These are phyloP conservation scores for Capsicum pubescens DNA, from an alignment of 257 asterid genomes.

Conservation along the genomic window DNA sequence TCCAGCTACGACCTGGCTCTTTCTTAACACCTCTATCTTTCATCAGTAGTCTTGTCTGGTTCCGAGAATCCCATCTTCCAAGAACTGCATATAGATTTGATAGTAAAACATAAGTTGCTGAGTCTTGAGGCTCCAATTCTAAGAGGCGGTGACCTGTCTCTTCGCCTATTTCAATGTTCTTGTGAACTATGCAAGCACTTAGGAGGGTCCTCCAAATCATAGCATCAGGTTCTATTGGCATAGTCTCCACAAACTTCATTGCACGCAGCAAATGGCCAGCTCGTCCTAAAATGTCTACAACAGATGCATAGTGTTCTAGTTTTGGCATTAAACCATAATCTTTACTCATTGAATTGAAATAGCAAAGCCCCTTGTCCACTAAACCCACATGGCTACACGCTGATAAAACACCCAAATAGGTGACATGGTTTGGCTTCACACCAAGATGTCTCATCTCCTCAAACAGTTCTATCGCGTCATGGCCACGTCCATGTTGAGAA, in stretches of 20 bases:
- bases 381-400: slow-evolving; percentile 93
- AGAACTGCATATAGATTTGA: slow-evolving; percentile 84
- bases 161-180: slow-evolving; percentile 73
- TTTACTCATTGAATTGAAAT: slow-evolving; percentile 72
- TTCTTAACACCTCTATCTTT: slow-evolving; percentile 77
- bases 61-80: slow-evolving; percentile 71
- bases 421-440: slow-evolving; percentile 67
- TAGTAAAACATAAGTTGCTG: slow-evolving; percentile 81
- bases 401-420: slow-evolving; percentile 78
- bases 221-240: slow-evolving; percentile 82
- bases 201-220: slow-evolving; percentile 96
- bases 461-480: slow-evolving; percentile 70
- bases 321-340: slow-evolving; percentile 63
- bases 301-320: slow-evolving; percentile 81
- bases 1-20: slow-evolving; percentile 96
- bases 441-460: slow-evolving; percentile 62
- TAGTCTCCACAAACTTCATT: slow-evolving; percentile 65
- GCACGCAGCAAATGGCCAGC: slow-evolving; percentile 77
- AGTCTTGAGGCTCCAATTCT: slow-evolving; percentile 71
- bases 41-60: slow-evolving; percentile 72
- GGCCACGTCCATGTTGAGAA: slow-evolving; percentile 86
- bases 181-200: slow-evolving; percentile 83
- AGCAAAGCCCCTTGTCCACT: slow-evolving; percentile 73
- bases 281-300: slow-evolving; percentile 87
- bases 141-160: slow-evolving; percentile 74